Base-by-base conservation (phyloP, 805 yeast genomes). In the Suhomyces sp. region DNA sequence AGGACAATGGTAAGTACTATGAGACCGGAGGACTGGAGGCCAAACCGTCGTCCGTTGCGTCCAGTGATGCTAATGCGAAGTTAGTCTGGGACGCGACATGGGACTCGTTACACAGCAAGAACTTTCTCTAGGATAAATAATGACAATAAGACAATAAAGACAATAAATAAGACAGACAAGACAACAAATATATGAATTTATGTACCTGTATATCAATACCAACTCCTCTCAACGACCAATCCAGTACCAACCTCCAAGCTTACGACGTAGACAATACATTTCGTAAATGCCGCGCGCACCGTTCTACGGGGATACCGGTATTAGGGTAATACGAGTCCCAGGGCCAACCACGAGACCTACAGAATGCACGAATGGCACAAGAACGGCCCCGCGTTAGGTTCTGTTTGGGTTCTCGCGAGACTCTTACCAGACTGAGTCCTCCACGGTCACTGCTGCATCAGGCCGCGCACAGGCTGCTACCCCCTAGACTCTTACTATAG, bases 1-100 rank as follows among this genome's bases (percentile, higher is more conserved):
- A 60, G 17, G 65, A 67, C 46, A 64, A 60, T 33, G 79, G 78
- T 1, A 50, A 57, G 10, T 74, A 68, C 55, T 59, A 66, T 12
- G 59, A 59, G 6, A 63, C 71, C 1, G 78, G 78, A 0, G 79
- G 78, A 3, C 42, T 44, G 2, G 58, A 59, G 23, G 60, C 57
- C 3, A 48, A 24, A 4, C 65, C 75, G 9, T 61, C 63, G 33
- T 54, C 47, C 22, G 52, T 65, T 23, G 76, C 73, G 4, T 52
- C 49, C 23, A 64, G 64, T 50, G 50, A 55, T 36, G 57, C 51
- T 1, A 53, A 64, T 46, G 60, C 66, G 13, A 57, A 63, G 27
- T 55, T 57, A 6, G 65, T 72, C 4, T 73, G 74, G 74, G 55
- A 60, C 15, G 62, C 65, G 63, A 70, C 60, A 44, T 22, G 64